Base-by-base conservation (phyloP, 495 filamentous ascomycete genomes). In the Penicillium silybi region DNA sequence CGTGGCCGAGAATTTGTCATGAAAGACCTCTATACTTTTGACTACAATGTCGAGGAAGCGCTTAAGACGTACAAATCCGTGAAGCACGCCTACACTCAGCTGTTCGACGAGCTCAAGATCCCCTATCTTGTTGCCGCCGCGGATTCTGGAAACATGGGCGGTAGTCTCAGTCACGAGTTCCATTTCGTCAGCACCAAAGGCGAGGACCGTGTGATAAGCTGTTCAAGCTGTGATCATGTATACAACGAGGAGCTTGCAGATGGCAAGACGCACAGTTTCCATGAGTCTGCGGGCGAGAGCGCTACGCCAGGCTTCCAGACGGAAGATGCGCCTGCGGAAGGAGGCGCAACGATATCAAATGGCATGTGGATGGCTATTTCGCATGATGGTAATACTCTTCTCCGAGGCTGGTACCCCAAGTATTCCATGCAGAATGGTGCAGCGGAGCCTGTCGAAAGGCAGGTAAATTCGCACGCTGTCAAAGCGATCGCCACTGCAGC, bases 1-100 rank as follows among this genome's bases (percentile, higher is more conserved):
- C 84, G 93, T n/a, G 87, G 89, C 0, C 84, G 88, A 53, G 93
- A 98, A 59, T 98, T 98, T 59, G 69, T 90, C 48, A 98, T 98
- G 93, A 98, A 98, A 70, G 93, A 98, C 67, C 80, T 98, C 1
- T 98, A 98, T 63, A 97, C 95, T 0, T 98, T 98, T 58, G 93
- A 98, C 68, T 71, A 75, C 48, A 85, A 70, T 34, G 60, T 77
- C 2, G 62, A 81, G 19, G 68, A 80, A 6, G 93, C 93, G 0
- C 68, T 89, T 2, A 71, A 82, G 40, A 96, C 93, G 2, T 98
- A 98, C 58, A 57, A 80, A 5, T 66, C 79, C 17, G 91, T 95
- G 4, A 77, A 84, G 34, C 63, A 63, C 23, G 85, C 84, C 15
- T 98, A 98, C 65, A 70, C 69, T 17, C 69, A 72, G 6, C 74